Base-by-base conservation (phyloP, 1,284 basidiomycete genomes). In the Thecaphora frezii region DNA sequence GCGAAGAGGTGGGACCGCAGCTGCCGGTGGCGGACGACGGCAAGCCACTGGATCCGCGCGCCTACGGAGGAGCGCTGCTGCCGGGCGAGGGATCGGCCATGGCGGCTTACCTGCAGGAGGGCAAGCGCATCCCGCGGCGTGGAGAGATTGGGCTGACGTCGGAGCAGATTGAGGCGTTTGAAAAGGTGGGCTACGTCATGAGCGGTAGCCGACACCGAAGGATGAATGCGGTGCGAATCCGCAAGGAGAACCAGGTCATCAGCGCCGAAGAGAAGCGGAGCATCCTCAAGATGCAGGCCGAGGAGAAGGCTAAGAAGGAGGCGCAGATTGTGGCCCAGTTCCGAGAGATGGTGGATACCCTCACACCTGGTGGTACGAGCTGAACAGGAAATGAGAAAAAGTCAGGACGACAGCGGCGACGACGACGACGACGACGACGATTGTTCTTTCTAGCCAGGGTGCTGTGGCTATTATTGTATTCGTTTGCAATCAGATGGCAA, bases 191-290 rank as follows among this genome's bases (percentile, higher is more conserved):
- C n/a, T 98, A 94, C 80, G 94, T 98, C 52, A 98, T 98, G 96
- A 92, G 89, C 73, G 94, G 94, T 41, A 90, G 87, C 74, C 83
- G 94, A 53, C 93, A 98, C 59, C 63, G 71, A 47, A 58, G 80
- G 19, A 97, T 97, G 93, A 97, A 78, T 37, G 96, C 93, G 0
- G 94, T 98, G 37, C 88, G 96, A 59, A 89, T 97, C 86, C 84
- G 94, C 73, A 96, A 97, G 84, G 94, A 98, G 83, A 96, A 97
- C 82, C 94, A 98, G 82, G 93, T 98, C 58, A 94, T 97, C 78
- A 60, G 68, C 5, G 93, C 93, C 1, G 94, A 97, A 82, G 94
- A 98, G 83, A 96, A 97, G 83, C 83, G 93, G 41, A 90, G 90
- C 23, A 91, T 97, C 54, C 79, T 97, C 73, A 93, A 93, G 81